phyloP scores from a whole-genome alignment of 164 flowering plant genomes.

The Annona squamosa region DNA sequence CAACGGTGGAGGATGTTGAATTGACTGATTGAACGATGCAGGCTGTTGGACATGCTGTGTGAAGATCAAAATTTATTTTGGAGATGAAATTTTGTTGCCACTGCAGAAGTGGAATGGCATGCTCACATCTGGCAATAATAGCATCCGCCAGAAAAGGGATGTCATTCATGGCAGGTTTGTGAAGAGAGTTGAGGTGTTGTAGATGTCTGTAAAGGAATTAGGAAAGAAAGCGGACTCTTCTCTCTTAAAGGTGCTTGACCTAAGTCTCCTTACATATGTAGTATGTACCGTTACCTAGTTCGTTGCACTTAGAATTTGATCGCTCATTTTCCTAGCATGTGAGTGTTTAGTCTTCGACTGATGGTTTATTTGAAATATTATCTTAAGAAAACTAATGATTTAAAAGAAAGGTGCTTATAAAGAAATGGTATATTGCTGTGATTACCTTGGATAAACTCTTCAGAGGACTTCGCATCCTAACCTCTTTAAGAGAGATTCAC shows the following conservation, averaged over 20 bases:
- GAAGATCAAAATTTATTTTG: neutral
- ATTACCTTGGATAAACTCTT: too few relatives aligned
- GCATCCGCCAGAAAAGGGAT: neutral
- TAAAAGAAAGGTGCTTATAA: too few relatives aligned
- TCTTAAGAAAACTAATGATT: too few relatives aligned
- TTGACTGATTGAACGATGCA: conserved; percentile 11
- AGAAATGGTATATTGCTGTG: too few relatives aligned
- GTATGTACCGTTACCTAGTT: too few relatives aligned
- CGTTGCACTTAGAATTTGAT: too few relatives aligned
- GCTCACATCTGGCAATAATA: neutral
- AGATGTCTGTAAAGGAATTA: neutral
- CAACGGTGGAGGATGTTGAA: conserved; percentile 44
- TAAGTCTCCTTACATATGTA: too few relatives aligned
- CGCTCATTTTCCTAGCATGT: too few relatives aligned
- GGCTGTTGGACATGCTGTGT: neutral
- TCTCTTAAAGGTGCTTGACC: neutral
- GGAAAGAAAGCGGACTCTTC: neutral
- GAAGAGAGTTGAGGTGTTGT: neutral
- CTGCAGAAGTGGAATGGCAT: neutral
- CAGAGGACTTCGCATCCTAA: too few relatives aligned
- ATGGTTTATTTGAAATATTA: too few relatives aligned
- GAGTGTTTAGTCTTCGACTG: too few relatives aligned
- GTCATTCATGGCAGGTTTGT: neutral
- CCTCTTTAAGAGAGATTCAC: too few relatives aligned
- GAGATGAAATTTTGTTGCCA: neutral